A percentile compares a stretch with the other conserved stretches of the same genome.
Conservation (phyloP, 768 basidiomycete genomes). For the Lyophyllum atratum region DNA sequence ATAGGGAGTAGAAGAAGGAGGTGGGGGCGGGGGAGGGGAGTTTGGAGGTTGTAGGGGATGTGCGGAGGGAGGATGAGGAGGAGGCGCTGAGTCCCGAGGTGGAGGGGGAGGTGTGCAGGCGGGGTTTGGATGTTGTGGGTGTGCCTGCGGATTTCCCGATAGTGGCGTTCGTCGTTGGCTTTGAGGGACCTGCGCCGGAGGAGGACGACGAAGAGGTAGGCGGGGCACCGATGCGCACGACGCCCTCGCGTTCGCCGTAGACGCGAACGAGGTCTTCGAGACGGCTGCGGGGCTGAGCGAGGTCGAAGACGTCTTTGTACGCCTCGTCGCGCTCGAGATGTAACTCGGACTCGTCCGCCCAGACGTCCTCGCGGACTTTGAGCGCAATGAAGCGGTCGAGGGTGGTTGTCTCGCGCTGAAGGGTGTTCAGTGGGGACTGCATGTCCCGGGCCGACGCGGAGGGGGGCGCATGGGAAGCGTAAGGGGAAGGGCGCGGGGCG, state of each 20-base stretch:
- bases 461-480: constrained; percentile 21
- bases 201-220: not conserved
- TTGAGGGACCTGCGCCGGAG: no score
- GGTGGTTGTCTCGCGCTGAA: constrained; percentile 73
- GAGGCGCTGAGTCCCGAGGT: constrained; percentile 1
- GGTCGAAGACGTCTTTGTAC: constrained; percentile 79
- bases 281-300: constrained; percentile 70
- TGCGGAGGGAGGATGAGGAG: constrained; percentile 1
- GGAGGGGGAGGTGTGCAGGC: not conserved
- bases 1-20: constrained; percentile 13
- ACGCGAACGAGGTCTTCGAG: constrained; percentile 72
- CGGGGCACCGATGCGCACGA: constrained; percentile 30
- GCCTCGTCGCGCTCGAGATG: constrained; percentile 76
- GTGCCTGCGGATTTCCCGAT: not conserved
- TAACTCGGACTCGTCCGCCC: constrained; percentile 70
- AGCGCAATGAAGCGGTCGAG: constrained; percentile 81
- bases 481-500: constrained; percentile 18
- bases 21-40: not conserved
- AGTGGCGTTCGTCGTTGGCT: no score
- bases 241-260: constrained; percentile 41
- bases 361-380: constrained; percentile 79
- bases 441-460: constrained; percentile 10
- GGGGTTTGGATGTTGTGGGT: not conserved
- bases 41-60: not conserved
- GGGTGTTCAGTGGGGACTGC: constrained; percentile 35